Evolutionary conservation across 768 basidiomycete species (phyloP), one percentile per base, ranked within the genome.

Genomic region (Hygrocybe punicea): DNA sequence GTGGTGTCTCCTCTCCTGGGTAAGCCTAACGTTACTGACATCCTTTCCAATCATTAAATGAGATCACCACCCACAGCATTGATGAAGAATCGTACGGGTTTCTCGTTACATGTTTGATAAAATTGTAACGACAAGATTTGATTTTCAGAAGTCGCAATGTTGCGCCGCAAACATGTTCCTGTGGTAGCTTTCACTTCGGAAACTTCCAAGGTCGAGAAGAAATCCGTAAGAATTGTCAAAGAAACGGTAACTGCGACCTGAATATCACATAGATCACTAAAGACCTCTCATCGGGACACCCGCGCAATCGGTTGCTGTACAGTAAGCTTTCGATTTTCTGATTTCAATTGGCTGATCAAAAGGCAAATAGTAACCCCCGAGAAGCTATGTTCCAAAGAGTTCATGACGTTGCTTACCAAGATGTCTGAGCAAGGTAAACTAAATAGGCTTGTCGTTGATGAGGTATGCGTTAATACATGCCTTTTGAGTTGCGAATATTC

Each of bases 1-100:
- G 83, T 92, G 5, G 79, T 92, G 21, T 91, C 90, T 1, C 91
- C 90, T 21, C 76, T 93, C 11, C 75, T 91, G 2, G 84, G 89
- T 89, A 60, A 58, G 81, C 61, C 23, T 33, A 6, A 39, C 14
- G 36, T 46, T 21, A 51, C 54, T 40, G 16, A 14, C 29, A 47
- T 9, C 8, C 11, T 51, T n/a, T n/a, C n/a, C 33, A 3, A 47
- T 34, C 34, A 24, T 25, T 44, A 9, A 7, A 6, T 33, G 42
- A 29, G 3, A 39, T 46, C 56, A 45, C n/a, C 24, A 29, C 46
- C 23, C 13, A 29, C 58, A 91, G 91, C 90, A 19, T 72, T 93
- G 23, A 92, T 93, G 85, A 86, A 87, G 69, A 85, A 92, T 63
- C 91, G 89, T 89, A 61, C 69, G 80, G 69, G 19, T 17, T 40